Percentiles rank a stretch among this genome's conserved stretches.
Evolutionary conservation across 1,139 yeast genomes (phyloP).

Genomic region (Lodderomyces metapsilosis): DNA sequence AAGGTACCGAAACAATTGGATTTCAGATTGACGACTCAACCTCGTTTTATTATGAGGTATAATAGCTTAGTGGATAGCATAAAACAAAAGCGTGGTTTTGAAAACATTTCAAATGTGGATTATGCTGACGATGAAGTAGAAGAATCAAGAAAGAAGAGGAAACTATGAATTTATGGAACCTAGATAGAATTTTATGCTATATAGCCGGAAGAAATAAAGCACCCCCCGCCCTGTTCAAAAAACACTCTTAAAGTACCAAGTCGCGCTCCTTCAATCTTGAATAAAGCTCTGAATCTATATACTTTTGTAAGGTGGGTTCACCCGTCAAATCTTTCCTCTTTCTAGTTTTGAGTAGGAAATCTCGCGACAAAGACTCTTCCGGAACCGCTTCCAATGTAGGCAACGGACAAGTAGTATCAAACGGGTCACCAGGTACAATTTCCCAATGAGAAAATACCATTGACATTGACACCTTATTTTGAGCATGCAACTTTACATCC

Average conservation of each 20-base stretch:
- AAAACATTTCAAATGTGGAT: conserved; percentile 7
- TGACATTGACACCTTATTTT: conserved; percentile 75
- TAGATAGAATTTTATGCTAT: conserved; percentile 3
- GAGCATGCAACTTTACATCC: conserved; percentile 73
- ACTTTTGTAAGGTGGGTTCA: conserved; percentile 71
- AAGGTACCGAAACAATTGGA: conserved; percentile 22
- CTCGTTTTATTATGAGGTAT: conserved; percentile 34
- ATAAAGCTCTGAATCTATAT: conserved; percentile 62
- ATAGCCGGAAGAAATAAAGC: background rate
- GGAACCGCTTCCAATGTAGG: conserved; percentile 79
- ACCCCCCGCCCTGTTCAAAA: background rate
- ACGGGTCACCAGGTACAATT: conserved; percentile 87
- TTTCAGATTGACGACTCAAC: conserved; percentile 25
- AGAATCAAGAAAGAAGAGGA: conserved; percentile 7
- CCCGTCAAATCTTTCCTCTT: conserved; percentile 81
- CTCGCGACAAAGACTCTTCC: conserved; percentile 70
- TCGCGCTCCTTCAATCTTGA: conserved; percentile 53
- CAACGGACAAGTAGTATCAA: conserved; percentile 61
- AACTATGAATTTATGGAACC: background rate
- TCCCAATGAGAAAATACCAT: conserved; percentile 76
- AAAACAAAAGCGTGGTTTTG: conserved; percentile 22
- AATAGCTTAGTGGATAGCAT: conserved; percentile 26
- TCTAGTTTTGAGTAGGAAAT: conserved; percentile 85
- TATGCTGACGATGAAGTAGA: conserved; percentile 9
- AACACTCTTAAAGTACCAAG: conserved; percentile 11